phyloP scores from a whole-genome alignment of 208 protist genomes.

The Lotmaria passim region DNA sequence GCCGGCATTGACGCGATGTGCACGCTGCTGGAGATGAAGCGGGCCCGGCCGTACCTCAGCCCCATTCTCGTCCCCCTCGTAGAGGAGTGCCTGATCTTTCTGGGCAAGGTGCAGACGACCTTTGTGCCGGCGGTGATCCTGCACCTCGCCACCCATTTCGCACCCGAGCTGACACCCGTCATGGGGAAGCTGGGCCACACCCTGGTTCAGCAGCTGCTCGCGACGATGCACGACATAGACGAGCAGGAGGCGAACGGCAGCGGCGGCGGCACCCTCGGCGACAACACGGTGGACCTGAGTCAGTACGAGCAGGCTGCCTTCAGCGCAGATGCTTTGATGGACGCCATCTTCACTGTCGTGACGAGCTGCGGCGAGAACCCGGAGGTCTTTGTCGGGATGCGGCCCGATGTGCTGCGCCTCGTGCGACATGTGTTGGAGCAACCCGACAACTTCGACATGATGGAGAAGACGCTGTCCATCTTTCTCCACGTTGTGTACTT shows the following conservation, averaged over 20 bases:
- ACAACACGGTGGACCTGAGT: conserved; percentile 17
- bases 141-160: conserved; percentile 88
- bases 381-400: conserved; percentile 52
- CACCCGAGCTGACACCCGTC: conserved; percentile 76
- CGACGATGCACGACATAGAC: conserved; percentile 77
- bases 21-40: conserved; percentile 85
- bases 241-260: conserved; percentile 39
- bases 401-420: conserved; percentile 67
- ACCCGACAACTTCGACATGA: conserved; percentile 81
- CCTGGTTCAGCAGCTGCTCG: conserved; percentile 81
- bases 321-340: conserved; percentile 74
- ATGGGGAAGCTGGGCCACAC: conserved; percentile 75
- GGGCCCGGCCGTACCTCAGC: conserved; percentile 63
- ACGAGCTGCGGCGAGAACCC: conserved; percentile 57
- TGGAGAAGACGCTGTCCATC: conserved; percentile 84
- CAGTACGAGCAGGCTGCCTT: conserved; percentile 68
- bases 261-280: conserved; percentile 6
- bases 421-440: conserved; percentile 59
- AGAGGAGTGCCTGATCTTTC: conserved; percentile 83
- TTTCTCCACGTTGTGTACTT: conserved; percentile 71
- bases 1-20: conserved; percentile 85
- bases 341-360: conserved; percentile 81
- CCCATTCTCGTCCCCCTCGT: conserved; percentile 78
- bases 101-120: conserved; percentile 85
- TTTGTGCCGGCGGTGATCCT: conserved; percentile 83